A percentile compares a stretch with the other conserved stretches of the same genome.
Conservation (phyloP, 768 basidiomycete genomes). For the Trametes sanguinea region DNA sequence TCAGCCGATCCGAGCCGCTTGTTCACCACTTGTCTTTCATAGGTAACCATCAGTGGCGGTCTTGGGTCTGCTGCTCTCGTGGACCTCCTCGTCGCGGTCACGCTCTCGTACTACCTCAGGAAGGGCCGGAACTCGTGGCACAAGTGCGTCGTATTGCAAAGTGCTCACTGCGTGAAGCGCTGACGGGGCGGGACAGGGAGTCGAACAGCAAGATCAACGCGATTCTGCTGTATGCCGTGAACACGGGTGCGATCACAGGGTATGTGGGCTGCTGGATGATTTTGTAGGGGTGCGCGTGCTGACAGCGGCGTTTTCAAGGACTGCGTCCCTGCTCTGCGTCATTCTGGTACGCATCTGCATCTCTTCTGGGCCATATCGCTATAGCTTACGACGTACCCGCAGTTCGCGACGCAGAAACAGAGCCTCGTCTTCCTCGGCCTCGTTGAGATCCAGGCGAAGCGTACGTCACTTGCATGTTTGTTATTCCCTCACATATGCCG, state of each 20-base stretch:
- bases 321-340: constrained; percentile 16
- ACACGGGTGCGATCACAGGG: constrained; percentile 22
- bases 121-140: constrained; percentile 6
- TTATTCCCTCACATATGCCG: background rate
- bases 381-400: background rate
- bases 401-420: constrained; percentile 18
- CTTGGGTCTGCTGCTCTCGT: constrained; percentile 12
- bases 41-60: constrained; percentile 15
- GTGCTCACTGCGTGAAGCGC: no score
- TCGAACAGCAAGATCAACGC: constrained; percentile 15
- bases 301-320: background rate
- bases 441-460: constrained; percentile 14
- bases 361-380: background rate
- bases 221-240: constrained; percentile 18
- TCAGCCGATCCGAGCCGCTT: background rate
- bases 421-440: constrained; percentile 21
- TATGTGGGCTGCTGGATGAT: background rate
- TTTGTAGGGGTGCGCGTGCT: background rate
- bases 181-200: background rate
- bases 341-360: constrained; percentile 5
- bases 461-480: background rate
- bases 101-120: constrained; percentile 12
- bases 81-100: constrained; percentile 15
- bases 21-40: no score
- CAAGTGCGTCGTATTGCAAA: background rate